These are phyloP conservation scores for Salix exigua DNA, from an alignment of 345 rosid species.

Conservation along the genomic window DNA sequence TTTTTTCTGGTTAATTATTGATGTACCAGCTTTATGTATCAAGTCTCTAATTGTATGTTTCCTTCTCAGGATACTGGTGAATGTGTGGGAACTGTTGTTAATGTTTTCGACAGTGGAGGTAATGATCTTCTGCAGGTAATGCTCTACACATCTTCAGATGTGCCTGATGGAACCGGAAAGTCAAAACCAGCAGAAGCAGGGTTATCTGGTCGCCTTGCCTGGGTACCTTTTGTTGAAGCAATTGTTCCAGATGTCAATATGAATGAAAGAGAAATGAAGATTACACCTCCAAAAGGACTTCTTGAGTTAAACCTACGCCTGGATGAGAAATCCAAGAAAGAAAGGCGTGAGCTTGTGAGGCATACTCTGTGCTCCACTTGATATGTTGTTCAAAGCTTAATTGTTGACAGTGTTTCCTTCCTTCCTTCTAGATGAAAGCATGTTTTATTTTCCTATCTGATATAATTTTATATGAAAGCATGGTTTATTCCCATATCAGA, in stretches of 20 bases:
- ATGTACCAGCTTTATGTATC: background rate
- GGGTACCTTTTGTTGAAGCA: conserved; percentile 85
- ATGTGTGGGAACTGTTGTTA: conserved; percentile 72
- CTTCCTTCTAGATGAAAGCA: background rate
- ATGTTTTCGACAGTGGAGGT: conserved; percentile 72
- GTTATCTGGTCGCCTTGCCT: conserved; percentile 50
- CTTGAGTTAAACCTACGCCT: conserved; percentile 68
- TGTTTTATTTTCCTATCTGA: background rate
- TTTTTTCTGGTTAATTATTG: background rate
- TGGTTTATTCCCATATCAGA: background rate
- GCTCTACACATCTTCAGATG: conserved; percentile 43
- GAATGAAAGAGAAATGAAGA: conserved; percentile 60
- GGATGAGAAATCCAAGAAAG: conserved; percentile 79
- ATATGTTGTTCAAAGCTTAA: conserved; percentile 15
- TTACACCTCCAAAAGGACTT: conserved; percentile 88
- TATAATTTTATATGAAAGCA: background rate
- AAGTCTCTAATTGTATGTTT: background rate
- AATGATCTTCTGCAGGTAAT: conserved; percentile 72
- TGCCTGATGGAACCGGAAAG: conserved; percentile 36
- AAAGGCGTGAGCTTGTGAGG: conserved; percentile 91
- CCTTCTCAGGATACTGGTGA: conserved; percentile 64
- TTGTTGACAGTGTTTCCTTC: background rate
- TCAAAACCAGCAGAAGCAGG: conserved; percentile 28
- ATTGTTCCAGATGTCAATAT: conserved; percentile 85
- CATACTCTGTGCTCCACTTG: conserved; percentile 42